Conservation (phyloP, 129 eudicot genomes). For the Scalesia atractyloides region DNA sequence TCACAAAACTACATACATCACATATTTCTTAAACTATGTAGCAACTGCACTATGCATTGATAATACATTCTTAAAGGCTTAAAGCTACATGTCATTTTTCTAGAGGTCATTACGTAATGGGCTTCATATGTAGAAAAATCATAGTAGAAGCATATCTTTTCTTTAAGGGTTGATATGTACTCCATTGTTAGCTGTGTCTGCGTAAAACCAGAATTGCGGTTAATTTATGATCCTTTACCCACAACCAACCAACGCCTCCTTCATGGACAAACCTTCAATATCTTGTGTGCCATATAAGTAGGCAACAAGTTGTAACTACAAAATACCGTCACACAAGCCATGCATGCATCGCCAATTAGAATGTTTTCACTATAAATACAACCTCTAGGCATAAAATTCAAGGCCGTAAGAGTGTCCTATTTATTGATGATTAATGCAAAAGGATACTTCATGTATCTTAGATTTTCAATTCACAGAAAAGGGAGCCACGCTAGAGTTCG, state of each 20-base stretch:
- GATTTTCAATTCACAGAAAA: too few relatives aligned
- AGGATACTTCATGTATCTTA: too few relatives aligned
- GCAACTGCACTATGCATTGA: background rate
- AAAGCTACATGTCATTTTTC: too few relatives aligned
- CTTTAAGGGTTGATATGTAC: slow-evolving; percentile 14
- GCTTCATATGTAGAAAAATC: background rate
- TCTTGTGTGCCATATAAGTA: background rate
- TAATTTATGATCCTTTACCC: background rate
- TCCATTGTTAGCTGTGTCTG: slow-evolving; percentile 16
- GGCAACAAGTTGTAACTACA: background rate
- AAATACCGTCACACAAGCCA: background rate
- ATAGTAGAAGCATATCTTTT: slow-evolving; percentile 9
- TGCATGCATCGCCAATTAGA: background rate
- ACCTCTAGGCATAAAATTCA: too few relatives aligned
- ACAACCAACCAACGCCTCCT: background rate
- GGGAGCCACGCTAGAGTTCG: too few relatives aligned
- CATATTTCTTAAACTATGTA: background rate
- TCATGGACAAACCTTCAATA: background rate
- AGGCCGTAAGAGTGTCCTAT: too few relatives aligned
- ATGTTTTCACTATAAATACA: background rate
- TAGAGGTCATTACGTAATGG: background rate
- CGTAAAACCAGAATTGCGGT: background rate
- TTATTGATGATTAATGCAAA: too few relatives aligned
- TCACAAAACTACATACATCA: background rate
- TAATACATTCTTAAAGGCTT: background rate